phyloP scores from a whole-genome alignment of 2,329 filamentous ascomycete genomes.

The Talaromyces islandicus region DNA sequence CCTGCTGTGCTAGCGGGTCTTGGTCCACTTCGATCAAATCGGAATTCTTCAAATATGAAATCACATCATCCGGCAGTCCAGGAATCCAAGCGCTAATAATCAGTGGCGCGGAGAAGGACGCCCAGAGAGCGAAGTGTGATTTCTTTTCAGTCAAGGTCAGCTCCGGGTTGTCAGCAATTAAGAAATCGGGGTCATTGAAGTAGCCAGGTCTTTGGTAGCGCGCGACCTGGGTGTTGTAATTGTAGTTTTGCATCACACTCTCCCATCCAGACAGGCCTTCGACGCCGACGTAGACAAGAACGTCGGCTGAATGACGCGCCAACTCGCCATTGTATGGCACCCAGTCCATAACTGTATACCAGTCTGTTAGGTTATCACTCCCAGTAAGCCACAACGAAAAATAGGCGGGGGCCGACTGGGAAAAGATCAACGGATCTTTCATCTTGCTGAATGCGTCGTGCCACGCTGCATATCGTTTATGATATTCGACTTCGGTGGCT shows the following conservation, averaged over 20 bases:
- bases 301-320: slow-evolving; percentile 40
- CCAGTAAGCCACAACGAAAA: slow-evolving; percentile 23
- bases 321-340: slow-evolving; percentile 37
- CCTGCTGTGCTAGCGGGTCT: slow-evolving; percentile 39
- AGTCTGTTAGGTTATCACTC: slow-evolving; percentile 34
- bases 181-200: slow-evolving; percentile 47
- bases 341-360: slow-evolving; percentile 44
- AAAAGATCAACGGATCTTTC: slow-evolving; percentile 37
- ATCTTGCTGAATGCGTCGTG: slow-evolving; percentile 33
- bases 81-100: slow-evolving; percentile 44
- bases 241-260: slow-evolving; percentile 45
- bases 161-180: slow-evolving; percentile 44
- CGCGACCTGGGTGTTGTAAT: slow-evolving; percentile 37
- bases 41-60: slow-evolving; percentile 35
- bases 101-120: slow-evolving; percentile 43
- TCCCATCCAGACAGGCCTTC: slow-evolving; percentile 37
- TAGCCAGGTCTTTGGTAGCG: slow-evolving; percentile 41
- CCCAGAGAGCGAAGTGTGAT: slow-evolving; percentile 49
- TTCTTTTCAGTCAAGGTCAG: slow-evolving; percentile 40
- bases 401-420: slow-evolving; percentile 43
- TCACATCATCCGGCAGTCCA: slow-evolving; percentile 25
- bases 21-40: slow-evolving; percentile 41
- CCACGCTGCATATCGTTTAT: slow-evolving; percentile 37
- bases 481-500: slow-evolving; percentile 20
- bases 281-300: slow-evolving; percentile 36